phyloP scores from a whole-genome alignment of 306 rosid species.

The Lathyrus tuberosus region DNA sequence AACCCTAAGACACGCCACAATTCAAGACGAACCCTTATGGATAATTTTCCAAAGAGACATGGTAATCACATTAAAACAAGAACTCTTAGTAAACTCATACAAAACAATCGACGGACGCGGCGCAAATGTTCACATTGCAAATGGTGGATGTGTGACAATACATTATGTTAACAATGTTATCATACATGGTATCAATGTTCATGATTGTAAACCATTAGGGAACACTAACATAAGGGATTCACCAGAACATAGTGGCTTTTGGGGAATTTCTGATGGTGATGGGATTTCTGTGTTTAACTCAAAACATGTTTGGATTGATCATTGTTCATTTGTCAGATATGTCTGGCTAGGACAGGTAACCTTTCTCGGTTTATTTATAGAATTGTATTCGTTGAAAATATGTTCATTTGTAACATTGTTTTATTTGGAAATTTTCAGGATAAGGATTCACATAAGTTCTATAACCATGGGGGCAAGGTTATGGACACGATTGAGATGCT shows the following conservation, averaged over 20 bases:
- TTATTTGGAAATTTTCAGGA: no score
- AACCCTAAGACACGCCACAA: slow-evolving; percentile 70
- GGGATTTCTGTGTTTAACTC: slow-evolving; percentile 72
- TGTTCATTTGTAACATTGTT: no score
- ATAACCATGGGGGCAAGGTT: no score
- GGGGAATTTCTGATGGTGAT: slow-evolving; percentile 80
- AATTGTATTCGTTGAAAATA: no score
- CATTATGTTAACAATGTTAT: slow-evolving; percentile 73
- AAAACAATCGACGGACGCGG: slow-evolving; percentile 93
- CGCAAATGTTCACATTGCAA: slow-evolving; percentile 81
- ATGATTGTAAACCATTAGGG: slow-evolving; percentile 77
- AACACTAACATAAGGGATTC: slow-evolving; percentile 67
- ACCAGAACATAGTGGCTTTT: slow-evolving; percentile 72
- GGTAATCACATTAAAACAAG: slow-evolving; percentile 65
- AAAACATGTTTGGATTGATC: slow-evolving; percentile 76
- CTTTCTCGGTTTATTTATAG: no score
- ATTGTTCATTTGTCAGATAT: slow-evolving; percentile 77
- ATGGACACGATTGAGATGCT: no score
- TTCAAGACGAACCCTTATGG: slow-evolving; percentile 89
- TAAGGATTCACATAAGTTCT: no score
- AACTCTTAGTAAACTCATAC: slow-evolving; percentile 81
- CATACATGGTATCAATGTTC: slow-evolving; percentile 79
- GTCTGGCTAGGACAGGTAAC: no score
- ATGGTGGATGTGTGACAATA: slow-evolving; percentile 77
- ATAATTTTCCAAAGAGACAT: slow-evolving; percentile 83